Evolutionary conservation across 768 basidiomycete genomes (phyloP).

Genomic region (Candolleomyces eurysporus): DNA sequence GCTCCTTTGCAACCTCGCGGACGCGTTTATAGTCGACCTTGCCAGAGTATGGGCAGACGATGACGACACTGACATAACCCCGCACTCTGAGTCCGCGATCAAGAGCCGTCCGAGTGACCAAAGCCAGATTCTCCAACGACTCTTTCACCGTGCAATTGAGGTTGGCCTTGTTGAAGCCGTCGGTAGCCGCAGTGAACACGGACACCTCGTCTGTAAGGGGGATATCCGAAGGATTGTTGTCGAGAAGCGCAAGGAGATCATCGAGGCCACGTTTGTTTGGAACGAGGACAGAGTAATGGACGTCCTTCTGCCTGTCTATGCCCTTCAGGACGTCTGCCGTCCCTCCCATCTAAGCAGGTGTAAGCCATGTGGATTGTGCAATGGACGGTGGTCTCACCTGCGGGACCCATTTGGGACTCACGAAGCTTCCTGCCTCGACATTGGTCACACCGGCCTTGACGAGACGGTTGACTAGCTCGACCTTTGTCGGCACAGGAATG

Average conservation of each 20-base stretch:
- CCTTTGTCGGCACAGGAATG: slow-evolving; percentile 71
- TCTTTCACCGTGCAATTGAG: slow-evolving; percentile 73
- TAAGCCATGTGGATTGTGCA: not conserved
- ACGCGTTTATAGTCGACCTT: slow-evolving; percentile 62
- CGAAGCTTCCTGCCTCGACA: slow-evolving; percentile 88
- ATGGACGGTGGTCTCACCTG: slow-evolving; percentile 50
- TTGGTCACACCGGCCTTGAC: slow-evolving; percentile 61
- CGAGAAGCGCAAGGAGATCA: slow-evolving; percentile 58
- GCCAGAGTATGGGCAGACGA: slow-evolving; percentile 88
- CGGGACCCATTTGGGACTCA: slow-evolving; percentile 91
- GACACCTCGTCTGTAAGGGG: slow-evolving; percentile 80
- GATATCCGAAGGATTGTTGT: slow-evolving; percentile 32
- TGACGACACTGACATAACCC: slow-evolving; percentile 84
- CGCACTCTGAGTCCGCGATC: slow-evolving; percentile 66
- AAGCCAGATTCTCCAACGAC: slow-evolving; percentile 60
- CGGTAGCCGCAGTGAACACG: slow-evolving; percentile 86
- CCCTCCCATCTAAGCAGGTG: slow-evolving; percentile 73
- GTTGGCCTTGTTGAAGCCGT: slow-evolving; percentile 83
- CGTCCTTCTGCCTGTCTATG: slow-evolving; percentile 45
- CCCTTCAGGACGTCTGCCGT: slow-evolving; percentile 68
- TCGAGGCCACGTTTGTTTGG: slow-evolving; percentile 81
- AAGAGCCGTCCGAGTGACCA: slow-evolving; percentile 61
- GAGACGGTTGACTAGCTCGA: slow-evolving; percentile 76
- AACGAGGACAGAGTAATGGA: slow-evolving; percentile 75
- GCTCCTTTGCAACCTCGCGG: slow-evolving; percentile 62